Conservation (phyloP, 768 basidiomycete species). For the Thelephora aurantiotincta region DNA sequence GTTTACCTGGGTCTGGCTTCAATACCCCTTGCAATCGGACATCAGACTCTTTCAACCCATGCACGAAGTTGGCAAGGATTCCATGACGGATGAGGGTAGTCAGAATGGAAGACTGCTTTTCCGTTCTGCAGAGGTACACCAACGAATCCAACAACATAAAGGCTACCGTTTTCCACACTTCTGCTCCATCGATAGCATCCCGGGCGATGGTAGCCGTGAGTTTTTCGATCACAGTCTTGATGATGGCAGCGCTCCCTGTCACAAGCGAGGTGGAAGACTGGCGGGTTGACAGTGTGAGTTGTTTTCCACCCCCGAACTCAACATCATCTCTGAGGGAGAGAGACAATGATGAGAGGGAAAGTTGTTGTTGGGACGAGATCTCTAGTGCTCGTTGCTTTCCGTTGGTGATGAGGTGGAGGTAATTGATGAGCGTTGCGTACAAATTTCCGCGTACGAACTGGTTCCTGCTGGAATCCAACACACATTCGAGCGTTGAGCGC, state of each 20-base stretch:
- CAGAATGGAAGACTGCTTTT: slow-evolving; percentile 54
- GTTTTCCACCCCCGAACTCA: slow-evolving; percentile 21
- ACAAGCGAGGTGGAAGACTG: slow-evolving; percentile 29
- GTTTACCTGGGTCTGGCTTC: slow-evolving; percentile 79
- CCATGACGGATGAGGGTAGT: slow-evolving; percentile 55
- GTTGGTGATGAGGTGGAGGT: slow-evolving; percentile 55
- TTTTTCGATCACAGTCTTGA: slow-evolving; percentile 60
- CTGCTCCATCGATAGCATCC: slow-evolving; percentile 91
- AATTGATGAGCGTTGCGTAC: slow-evolving; percentile 86
- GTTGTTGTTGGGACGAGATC: slow-evolving; percentile 7
- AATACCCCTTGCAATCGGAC: slow-evolving; percentile 57
- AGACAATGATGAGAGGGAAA: slow-evolving; percentile 16
- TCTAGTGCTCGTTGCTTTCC: slow-evolving; percentile 2
- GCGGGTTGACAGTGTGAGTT: slow-evolving; percentile 13
- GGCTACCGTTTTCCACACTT: slow-evolving; percentile 94
- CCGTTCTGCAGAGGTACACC: slow-evolving; percentile 51
- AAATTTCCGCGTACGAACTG: slow-evolving; percentile 88
- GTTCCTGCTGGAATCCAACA: slow-evolving; percentile 61
- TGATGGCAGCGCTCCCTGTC: slow-evolving; percentile 43
- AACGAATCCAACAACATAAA: slow-evolving; percentile 83
- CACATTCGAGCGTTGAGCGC: slow-evolving; percentile 57
- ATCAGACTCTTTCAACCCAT: slow-evolving; percentile 76
- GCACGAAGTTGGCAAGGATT: slow-evolving; percentile 68
- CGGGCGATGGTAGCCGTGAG: slow-evolving; percentile 60
- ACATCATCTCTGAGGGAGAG: slow-evolving; percentile 24